Evolutionary conservation across 2,329 filamentous ascomycete species (phyloP).

Genomic region (Alternaria angustiovoidea): DNA sequence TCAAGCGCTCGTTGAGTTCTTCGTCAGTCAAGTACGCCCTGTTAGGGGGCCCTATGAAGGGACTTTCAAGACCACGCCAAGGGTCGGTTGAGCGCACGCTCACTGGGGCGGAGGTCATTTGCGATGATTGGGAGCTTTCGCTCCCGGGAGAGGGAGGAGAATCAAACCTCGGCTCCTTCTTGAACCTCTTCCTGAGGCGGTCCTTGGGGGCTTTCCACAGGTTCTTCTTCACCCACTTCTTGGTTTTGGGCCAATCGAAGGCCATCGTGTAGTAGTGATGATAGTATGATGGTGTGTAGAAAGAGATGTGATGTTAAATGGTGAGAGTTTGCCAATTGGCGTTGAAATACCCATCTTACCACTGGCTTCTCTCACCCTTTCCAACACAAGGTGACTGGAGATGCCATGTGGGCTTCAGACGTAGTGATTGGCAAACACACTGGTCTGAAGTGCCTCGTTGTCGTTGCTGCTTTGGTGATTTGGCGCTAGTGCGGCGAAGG

Average conservation of each 20-base stretch:
- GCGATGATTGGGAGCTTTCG: too few relatives aligned
- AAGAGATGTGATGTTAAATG: neutral
- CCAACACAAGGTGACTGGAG: neutral
- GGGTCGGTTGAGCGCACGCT: neutral
- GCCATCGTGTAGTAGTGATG: neutral
- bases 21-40: neutral
- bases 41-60: neutral
- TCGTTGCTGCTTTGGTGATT: neutral
- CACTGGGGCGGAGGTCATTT: too few relatives aligned
- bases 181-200: neutral
- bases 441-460: neutral
- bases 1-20: neutral
- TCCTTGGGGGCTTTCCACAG: neutral
- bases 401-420: neutral
- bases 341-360: neutral
- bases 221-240: neutral
- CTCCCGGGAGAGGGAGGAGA: too few relatives aligned
- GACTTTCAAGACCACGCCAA: neutral
- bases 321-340: neutral
- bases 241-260: neutral
- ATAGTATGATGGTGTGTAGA: neutral
- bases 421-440: neutral
- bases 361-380: neutral
- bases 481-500: constrained; percentile 1
- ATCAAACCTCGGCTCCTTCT: neutral